A percentile compares a stretch with the other conserved stretches of the same genome.
phyloP scores from a whole-genome alignment of 2,329 filamentous ascomycete species.

The Phialocephala subalpina region DNA sequence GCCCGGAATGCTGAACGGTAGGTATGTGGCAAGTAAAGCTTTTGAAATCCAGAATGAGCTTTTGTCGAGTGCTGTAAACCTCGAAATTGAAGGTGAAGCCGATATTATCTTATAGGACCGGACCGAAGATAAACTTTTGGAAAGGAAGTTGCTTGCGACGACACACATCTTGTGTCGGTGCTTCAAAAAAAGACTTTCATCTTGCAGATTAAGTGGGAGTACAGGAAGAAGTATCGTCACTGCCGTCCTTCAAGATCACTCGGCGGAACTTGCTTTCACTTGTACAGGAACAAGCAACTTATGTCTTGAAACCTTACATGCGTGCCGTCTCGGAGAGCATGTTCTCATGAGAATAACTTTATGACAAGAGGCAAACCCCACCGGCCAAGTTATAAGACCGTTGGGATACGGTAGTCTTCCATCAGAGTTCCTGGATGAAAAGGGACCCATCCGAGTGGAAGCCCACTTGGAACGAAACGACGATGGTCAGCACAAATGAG shows the following conservation, averaged over 20 bases:
- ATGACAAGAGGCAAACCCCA: slow-evolving; percentile 1
- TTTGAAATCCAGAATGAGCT: slow-evolving; percentile 1
- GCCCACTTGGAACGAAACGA: slow-evolving; percentile 20
- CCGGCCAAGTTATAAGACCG: slow-evolving; percentile 3
- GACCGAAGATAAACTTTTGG: neutral
- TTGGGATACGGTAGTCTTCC: slow-evolving; percentile 10
- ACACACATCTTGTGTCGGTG: neutral
- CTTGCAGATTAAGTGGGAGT: slow-evolving; percentile 3
- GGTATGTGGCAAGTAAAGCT: slow-evolving; percentile 10
- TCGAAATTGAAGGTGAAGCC: slow-evolving; percentile 7
- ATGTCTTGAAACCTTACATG: slow-evolving; percentile 8
- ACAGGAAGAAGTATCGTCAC: neutral
- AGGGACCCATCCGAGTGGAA: slow-evolving; percentile 28
- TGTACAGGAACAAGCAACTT: slow-evolving; percentile 14
- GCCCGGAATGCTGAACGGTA: too few species aligned
- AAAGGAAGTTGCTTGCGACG: neutral
- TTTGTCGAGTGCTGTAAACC: neutral
- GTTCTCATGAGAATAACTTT: neutral
- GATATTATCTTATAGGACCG: neutral
- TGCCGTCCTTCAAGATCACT: neutral
- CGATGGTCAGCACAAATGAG: slow-evolving; percentile 14
- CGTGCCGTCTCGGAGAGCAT: slow-evolving; percentile 13
- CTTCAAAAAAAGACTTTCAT: slow-evolving; percentile 7
- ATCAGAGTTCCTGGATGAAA: slow-evolving; percentile 8
- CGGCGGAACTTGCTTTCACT: neutral